Base-by-base conservation (phyloP, 2,329 filamentous ascomycete genomes). In the Mycosphaerella sp. region DNA sequence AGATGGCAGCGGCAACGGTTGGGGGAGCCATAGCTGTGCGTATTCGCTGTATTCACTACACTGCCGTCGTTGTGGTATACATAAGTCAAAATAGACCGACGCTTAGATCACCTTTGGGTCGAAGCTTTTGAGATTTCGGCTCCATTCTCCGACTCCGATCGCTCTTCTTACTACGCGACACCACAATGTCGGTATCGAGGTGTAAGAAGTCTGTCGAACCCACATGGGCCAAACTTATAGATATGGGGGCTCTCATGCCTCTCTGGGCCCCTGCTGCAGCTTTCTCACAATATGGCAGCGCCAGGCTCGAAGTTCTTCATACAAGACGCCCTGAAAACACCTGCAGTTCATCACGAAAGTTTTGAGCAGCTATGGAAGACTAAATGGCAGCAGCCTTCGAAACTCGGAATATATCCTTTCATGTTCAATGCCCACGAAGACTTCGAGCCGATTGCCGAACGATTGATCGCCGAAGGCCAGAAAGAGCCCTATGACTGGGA, bases 371-470 rank as follows among this genome's bases (percentile, higher is more conserved):
- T 78, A 29, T 90, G 87, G 86, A 83, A 87, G 71, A 86, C 82
- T 6, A 88, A 87, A 70, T 90, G 86, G 86, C 83, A 83, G 70
- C 74, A 78, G 61, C 83, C 83, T 61, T 67, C 61, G 38, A 63
- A 69, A 36, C 83, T 82, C 71, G 78, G 81, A 53, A 76, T 89
- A 7, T 70, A 70, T 42, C 68, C 68, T 0, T 90, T 90, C 75
- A 86, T 89, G 74, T 86, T 89, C 69, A 81, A 83, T 46, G 73
- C 76, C 3, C 78, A 79, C 54, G 76, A 81, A 54, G 86, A 90
- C 69, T 89, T 90, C 65, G 78, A 80, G 61, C 84, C 84, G 14
- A 77, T 90, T 32, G 86, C 87, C 48, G 67, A 78, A n/a, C 72
- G 80, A 52, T 72, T 90, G 43, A 80, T 85, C 45, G 70, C 77